These are phyloP conservation scores for Globisporangium paddicum DNA, from an alignment of 352 stramenopile genomes.

Conservation along the genomic window DNA sequence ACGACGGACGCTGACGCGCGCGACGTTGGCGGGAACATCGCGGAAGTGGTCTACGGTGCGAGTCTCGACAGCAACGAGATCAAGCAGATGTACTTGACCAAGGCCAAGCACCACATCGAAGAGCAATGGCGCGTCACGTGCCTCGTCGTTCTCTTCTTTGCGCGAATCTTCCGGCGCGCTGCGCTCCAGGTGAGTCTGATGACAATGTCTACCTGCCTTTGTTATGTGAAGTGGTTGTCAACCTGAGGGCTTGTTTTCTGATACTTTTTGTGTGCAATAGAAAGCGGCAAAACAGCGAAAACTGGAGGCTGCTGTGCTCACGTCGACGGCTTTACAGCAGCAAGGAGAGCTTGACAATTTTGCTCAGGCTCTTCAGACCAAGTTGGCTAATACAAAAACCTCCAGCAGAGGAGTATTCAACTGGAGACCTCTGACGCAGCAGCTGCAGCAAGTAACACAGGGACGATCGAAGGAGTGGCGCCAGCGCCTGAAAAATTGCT, in stretches of 20 bases:
- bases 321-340: neutral
- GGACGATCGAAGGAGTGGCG: neutral
- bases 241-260: neutral
- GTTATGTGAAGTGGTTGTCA: neutral
- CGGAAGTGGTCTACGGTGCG: slow-evolving; percentile 28
- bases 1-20: slow-evolving; percentile 22
- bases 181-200: slow-evolving; percentile 17
- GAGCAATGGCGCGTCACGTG: slow-evolving; percentile 28
- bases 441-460: neutral
- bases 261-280: slow-evolving; percentile 1
- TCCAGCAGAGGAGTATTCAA: neutral
- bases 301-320: neutral
- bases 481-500: neutral
- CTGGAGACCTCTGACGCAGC: neutral
- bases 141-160: slow-evolving; percentile 34
- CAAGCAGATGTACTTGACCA: slow-evolving; percentile 20
- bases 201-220: neutral
- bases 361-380: neutral
- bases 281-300: slow-evolving; percentile 21
- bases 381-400: neutral
- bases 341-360: neutral
- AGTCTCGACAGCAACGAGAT: slow-evolving; percentile 30
- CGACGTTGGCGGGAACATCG: slow-evolving; percentile 25
- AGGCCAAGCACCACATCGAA: slow-evolving; percentile 20
- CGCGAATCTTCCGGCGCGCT: slow-evolving; percentile 26